Evolutionary conservation across 2,329 filamentous ascomycete genomes (phyloP), one percentile per base, ranked within the genome.

Genomic region (Cordyceps javanica): DNA sequence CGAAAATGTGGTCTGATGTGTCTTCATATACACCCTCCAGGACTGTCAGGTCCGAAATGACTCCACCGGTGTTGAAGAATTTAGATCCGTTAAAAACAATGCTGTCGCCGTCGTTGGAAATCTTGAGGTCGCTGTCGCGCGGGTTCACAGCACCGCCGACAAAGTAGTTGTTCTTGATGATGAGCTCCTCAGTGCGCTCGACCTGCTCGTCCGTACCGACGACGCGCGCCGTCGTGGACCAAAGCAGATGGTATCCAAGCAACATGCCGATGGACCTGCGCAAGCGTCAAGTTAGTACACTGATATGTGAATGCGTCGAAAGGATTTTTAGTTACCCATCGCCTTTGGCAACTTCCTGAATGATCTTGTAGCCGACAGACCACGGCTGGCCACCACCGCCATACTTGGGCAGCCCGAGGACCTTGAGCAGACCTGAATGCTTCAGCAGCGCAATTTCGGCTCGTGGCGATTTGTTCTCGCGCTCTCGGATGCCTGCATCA

Each of bases 61-160:
- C 83, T 26, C 84, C 85, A 0, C 85, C 85, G 0, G 85, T 88
- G 65, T 85, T 88, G 74, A 88, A 88, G 69, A 81, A 75, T 68
- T 88, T 88, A 68, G 75, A 77, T 1, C 85, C 83, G 59, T 81
- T 80, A 68, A 85, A 87, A 2, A 84, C 66, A 14, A 87, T 67
- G 2, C 77, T 70, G 4, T 83, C 78, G 1, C 79, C 82, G 1
- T 82, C 74, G 1, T 74, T 68, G 0, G 74, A 81, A 60, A 86
- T 83, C 30, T 75, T 79, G 9, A 86, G 69, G 62, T 87, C 83
- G 39, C 72, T 82, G 65, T 88, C 83, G 3, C 85, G 78, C 0
- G 83, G 84, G 61, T 88, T 88, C 21, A 88, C 85, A 0, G 85
- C 81, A 25, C 81, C 85, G 8, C 85, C 83, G 14, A 88, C 76